Percentiles rank a stretch among this genome's conserved stretches.
These are phyloP conservation scores for Lasiosphaeriaceae sp. DNA, from an alignment of 495 filamentous ascomycete species.

Conservation along the genomic window DNA sequence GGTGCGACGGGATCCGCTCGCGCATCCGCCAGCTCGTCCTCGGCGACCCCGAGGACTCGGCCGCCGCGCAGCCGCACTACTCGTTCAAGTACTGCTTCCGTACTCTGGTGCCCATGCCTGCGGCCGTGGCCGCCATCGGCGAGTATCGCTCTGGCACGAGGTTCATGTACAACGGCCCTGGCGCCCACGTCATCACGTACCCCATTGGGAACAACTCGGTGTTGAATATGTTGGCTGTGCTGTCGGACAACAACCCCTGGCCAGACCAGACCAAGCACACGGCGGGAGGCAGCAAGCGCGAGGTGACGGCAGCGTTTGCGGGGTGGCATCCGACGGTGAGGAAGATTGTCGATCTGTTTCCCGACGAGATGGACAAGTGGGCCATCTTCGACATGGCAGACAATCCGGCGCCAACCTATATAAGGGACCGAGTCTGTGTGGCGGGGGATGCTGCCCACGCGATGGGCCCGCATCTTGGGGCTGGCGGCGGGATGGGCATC, in stretches of 20 bases:
- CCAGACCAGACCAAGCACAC: conserved; percentile 32
- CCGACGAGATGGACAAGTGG: conserved; percentile 49
- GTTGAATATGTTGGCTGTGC: conserved; percentile 39
- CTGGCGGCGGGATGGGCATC: conserved; percentile 52
- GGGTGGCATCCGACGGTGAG: conserved; percentile 38
- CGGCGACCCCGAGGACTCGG: conserved; percentile 18
- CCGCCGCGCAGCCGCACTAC: conserved; percentile 28
- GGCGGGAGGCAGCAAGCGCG: conserved; percentile 22
- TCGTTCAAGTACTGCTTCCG: conserved; percentile 43
- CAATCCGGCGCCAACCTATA: conserved; percentile 39
- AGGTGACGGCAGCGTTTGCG: conserved; percentile 29
- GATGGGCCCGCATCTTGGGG: conserved; percentile 46
- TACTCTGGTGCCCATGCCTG: conserved; percentile 36
- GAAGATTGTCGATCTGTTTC: conserved; percentile 38
- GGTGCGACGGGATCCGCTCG: conserved; percentile 45
- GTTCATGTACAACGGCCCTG: conserved; percentile 42
- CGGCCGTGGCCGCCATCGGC: conserved; percentile 27
- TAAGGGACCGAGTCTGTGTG: conserved; percentile 37
- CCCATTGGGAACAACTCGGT: conserved; percentile 33
- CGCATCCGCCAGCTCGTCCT: conserved; percentile 34
- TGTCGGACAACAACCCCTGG: conserved; percentile 33
- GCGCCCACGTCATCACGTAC: conserved; percentile 38
- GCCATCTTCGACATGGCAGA: conserved; percentile 51
- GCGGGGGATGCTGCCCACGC: conserved; percentile 47
- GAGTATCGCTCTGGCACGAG: conserved; percentile 20